A percentile compares a stretch with the other conserved stretches of the same genome.
These are phyloP conservation scores for Termitomyces sp. DNA, from an alignment of 768 basidiomycete species.

Conservation along the genomic window DNA sequence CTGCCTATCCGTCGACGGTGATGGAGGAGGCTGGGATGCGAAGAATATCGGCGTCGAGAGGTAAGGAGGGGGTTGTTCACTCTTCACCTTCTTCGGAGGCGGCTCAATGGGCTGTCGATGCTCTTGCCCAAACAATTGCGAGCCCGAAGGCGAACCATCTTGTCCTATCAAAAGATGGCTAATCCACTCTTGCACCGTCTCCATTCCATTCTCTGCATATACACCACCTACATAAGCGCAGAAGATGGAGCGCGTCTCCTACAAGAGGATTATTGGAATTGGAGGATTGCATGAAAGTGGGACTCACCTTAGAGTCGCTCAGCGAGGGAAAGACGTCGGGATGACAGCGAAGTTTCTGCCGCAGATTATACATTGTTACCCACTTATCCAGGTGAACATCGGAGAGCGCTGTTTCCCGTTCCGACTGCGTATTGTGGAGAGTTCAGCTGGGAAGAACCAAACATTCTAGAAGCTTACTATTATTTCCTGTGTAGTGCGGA, in stretches of 20 bases:
- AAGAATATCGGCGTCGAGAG: slow-evolving; percentile 24
- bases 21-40: slow-evolving; percentile 26
- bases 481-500: slow-evolving; percentile 42
- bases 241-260: slow-evolving; percentile 58
- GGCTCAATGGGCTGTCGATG: slow-evolving; percentile 17
- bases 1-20: slow-evolving; percentile 12
- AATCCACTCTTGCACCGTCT: slow-evolving; percentile 53
- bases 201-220: slow-evolving; percentile 47
- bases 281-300: slow-evolving; percentile 6
- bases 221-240: slow-evolving; percentile 65
- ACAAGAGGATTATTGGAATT: slow-evolving; percentile 1
- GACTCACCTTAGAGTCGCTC: slow-evolving; percentile 34
- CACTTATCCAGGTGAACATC: slow-evolving; percentile 40
- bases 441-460: neutral
- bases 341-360: slow-evolving; percentile 42
- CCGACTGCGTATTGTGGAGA: slow-evolving; percentile 15
- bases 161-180: slow-evolving; percentile 26
- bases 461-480: slow-evolving; percentile 28
- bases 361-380: slow-evolving; percentile 41
- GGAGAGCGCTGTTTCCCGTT: slow-evolving; percentile 30
- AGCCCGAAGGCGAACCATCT: slow-evolving; percentile 2
- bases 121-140: slow-evolving; percentile 8
- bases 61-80: slow-evolving; percentile 24
- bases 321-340: slow-evolving; percentile 30
- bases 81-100: slow-evolving; percentile 38